phyloP scores from a whole-genome alignment of 257 asterid genomes.

The Mentha longifolia region DNA sequence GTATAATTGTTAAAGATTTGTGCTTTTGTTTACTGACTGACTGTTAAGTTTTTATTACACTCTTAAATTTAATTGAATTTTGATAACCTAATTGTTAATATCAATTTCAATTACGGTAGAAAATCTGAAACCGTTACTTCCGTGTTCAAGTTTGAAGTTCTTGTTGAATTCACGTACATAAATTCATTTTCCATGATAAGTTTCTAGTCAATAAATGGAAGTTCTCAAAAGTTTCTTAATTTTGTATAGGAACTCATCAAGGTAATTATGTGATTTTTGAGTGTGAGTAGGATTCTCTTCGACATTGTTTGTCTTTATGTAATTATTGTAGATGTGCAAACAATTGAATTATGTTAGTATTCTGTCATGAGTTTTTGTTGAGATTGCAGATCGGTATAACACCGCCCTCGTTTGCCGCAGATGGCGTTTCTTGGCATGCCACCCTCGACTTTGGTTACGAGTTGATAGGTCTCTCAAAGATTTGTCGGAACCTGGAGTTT shows the following conservation, averaged over 20 bases:
- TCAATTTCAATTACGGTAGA: neutral
- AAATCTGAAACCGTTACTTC: neutral
- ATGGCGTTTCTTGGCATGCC: conserved; percentile 98
- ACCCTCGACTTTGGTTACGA: conserved; percentile 94
- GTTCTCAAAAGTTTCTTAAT: neutral
- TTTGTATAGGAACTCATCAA: neutral
- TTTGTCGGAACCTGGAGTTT: conserved; percentile 71
- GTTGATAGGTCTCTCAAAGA: conserved; percentile 83
- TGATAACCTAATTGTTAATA: neutral
- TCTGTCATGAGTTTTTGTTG: conserved; percentile 63
- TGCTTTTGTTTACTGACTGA: conserved; percentile 3
- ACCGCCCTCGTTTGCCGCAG: conserved; percentile 99
- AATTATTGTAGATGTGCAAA: conserved; percentile 26
- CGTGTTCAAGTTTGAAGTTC: neutral
- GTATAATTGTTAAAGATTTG: conserved; percentile 18
- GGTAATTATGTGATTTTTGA: neutral
- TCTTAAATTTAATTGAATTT: neutral
- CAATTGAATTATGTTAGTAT: conserved; percentile 33
- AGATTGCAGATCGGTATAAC: conserved; percentile 99
- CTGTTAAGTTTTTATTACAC: conserved; percentile 4
- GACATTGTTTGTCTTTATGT: conserved; percentile 1
- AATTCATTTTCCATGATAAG: neutral
- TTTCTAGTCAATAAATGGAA: neutral
- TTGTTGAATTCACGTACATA: neutral
- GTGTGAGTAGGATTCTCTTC: neutral